Evolutionary conservation across 805 yeast genomes (phyloP).

Genomic region (Metschnikowia similis): DNA sequence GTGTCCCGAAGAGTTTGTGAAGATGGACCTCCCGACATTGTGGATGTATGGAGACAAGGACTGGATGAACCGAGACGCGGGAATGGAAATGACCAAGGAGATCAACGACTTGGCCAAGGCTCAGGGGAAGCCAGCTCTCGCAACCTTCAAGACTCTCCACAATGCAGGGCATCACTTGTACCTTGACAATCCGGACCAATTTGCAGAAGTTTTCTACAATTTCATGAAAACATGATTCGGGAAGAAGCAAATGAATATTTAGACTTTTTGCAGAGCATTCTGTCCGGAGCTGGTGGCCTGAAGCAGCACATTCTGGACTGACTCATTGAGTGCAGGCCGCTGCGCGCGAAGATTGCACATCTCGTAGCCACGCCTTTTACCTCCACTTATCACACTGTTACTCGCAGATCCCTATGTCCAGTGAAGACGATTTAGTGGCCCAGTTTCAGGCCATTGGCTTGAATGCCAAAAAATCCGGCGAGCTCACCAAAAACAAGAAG

Average conservation of each 20-base stretch:
- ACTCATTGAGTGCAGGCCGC: too few relatives aligned
- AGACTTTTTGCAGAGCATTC: too few relatives aligned
- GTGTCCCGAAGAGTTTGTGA: constrained; percentile 38
- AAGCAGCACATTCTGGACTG: too few relatives aligned
- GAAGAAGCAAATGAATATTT: too few relatives aligned
- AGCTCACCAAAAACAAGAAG: constrained; percentile 80
- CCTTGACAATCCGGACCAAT: constrained; percentile 43
- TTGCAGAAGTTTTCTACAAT: constrained; percentile 19
- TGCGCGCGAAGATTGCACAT: background rate
- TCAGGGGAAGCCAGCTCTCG: constrained; percentile 9
- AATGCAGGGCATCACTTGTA: constrained; percentile 55
- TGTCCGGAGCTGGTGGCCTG: too few relatives aligned
- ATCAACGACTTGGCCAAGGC: constrained; percentile 15
- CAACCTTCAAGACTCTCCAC: constrained; percentile 28
- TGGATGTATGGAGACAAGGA: constrained; percentile 68
- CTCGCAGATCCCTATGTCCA: constrained; percentile 6
- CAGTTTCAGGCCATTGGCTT: constrained; percentile 54
- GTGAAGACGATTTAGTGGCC: constrained; percentile 28
- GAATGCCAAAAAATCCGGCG: constrained; percentile 69
- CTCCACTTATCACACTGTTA: background rate
- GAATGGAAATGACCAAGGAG: constrained; percentile 29
- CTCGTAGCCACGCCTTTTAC: background rate
- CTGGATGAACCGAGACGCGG: constrained; percentile 69
- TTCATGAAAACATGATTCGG: background rate
- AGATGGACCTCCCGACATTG: constrained; percentile 42